Percentiles rank a stretch among this genome's conserved stretches.
Evolutionary conservation across 2,329 filamentous ascomycete genomes (phyloP).

Genomic region (Xylariales sp.): DNA sequence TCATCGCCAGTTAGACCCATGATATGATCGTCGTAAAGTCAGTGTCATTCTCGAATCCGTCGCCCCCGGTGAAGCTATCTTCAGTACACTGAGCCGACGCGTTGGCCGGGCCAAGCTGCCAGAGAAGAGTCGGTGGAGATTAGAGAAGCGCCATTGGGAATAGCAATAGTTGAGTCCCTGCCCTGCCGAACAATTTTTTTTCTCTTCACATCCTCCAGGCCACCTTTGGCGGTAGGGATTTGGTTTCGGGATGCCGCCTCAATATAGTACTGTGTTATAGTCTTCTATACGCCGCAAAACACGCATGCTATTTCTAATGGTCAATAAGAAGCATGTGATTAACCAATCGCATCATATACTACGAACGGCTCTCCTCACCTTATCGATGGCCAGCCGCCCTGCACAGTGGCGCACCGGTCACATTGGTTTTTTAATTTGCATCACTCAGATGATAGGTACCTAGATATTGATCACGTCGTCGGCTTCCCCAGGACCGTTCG

Average conservation of each 20-base stretch:
- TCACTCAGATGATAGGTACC: conserved; percentile 25
- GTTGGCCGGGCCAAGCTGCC: conserved; percentile 1
- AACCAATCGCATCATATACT: conserved; percentile 27
- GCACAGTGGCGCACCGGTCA: conserved; percentile 38
- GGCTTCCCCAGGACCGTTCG: neutral
- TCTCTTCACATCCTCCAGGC: neutral
- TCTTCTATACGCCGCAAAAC: conserved; percentile 13
- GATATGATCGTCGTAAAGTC: neutral
- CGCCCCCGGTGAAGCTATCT: neutral
- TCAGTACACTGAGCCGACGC: neutral
- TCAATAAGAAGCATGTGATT: conserved; percentile 25
- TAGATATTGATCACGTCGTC: conserved; percentile 14
- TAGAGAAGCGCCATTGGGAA: neutral
- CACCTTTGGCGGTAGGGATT: neutral
- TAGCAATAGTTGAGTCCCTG: neutral
- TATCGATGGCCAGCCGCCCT: conserved; percentile 26
- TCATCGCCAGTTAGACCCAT: neutral
- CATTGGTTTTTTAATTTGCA: conserved; percentile 13
- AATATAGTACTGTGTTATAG: conserved; percentile 6
- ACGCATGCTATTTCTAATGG: conserved; percentile 16
- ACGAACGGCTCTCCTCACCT: conserved; percentile 24
- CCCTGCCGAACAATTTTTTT: neutral
- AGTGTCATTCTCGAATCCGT: neutral
- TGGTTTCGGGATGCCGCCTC: conserved; percentile 6
- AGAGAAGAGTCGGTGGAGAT: conserved; percentile 17